These are phyloP conservation scores for Talaromyces thailandensis DNA, from an alignment of 495 filamentous ascomycete species.

Conservation along the genomic window DNA sequence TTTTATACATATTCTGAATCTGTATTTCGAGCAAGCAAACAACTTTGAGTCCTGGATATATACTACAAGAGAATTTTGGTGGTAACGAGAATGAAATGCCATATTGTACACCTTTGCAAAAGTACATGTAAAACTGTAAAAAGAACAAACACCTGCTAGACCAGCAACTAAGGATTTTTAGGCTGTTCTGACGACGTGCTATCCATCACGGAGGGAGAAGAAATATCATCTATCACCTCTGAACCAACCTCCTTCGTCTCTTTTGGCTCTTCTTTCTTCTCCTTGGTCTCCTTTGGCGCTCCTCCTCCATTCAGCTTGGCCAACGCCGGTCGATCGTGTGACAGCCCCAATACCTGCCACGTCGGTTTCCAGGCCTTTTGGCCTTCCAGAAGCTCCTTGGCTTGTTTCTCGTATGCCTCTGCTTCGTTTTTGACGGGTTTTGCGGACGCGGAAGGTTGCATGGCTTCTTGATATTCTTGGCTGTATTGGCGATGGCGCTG, in stretches of 20 bases:
- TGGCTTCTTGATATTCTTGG: constrained; percentile 16
- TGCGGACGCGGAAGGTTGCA: constrained; percentile 18
- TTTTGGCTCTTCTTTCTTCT: not conserved
- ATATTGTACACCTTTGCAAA: not conserved
- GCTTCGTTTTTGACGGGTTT: constrained; percentile 20
- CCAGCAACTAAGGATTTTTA: not conserved
- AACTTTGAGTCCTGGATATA: not conserved
- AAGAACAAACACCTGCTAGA: not conserved
- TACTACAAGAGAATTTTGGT: not conserved
- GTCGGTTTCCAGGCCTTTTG: constrained; percentile 33
- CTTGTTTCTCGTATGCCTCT: constrained; percentile 39
- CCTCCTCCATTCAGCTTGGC: constrained; percentile 2
- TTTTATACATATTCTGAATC: not conserved
- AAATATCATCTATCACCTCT: not conserved
- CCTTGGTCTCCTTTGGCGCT: not conserved
- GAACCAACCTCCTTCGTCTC: not conserved
- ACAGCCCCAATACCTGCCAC: constrained; percentile 36
- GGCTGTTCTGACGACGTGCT: not conserved
- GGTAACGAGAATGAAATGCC: not conserved
- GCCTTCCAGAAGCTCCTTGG: constrained; percentile 44
- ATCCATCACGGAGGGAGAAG: not conserved
- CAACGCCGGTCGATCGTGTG: constrained; percentile 19
- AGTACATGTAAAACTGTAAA: not conserved
- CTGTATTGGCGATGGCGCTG: constrained; percentile 17
- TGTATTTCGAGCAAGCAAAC: not conserved